Evolutionary conservation across 192 early-diverging fungal species (phyloP).

Genomic region (Podila minutissima): DNA sequence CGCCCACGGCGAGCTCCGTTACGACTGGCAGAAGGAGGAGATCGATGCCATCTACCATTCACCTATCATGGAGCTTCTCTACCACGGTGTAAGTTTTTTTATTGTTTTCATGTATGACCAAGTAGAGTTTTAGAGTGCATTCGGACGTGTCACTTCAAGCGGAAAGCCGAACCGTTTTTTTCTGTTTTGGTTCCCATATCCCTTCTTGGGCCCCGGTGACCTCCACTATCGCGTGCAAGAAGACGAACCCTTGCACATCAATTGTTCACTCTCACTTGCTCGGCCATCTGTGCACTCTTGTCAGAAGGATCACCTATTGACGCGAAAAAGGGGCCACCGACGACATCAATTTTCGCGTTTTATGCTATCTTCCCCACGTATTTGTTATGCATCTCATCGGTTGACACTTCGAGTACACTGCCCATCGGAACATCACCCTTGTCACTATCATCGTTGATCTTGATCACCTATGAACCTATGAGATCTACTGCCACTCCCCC

Average conservation of each 20-base stretch:
- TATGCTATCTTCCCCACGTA: no score
- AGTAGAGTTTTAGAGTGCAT: slow-evolving; percentile 1
- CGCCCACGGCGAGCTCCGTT: slow-evolving; percentile 60
- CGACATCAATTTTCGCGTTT: neutral
- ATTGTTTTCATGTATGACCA: slow-evolving; percentile 3
- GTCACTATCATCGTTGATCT: no score
- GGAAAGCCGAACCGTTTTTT: slow-evolving; percentile 40
- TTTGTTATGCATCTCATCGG: no score
- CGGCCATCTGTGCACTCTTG: no score
- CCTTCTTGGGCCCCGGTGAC: neutral
- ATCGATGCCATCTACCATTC: slow-evolving; percentile 80
- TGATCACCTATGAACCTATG: no score
- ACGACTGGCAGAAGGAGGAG: slow-evolving; percentile 79
- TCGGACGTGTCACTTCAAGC: slow-evolving; percentile 48
- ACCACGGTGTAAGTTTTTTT: slow-evolving; percentile 68
- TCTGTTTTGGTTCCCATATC: slow-evolving; percentile 3
- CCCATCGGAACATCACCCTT: no score
- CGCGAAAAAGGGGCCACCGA: no score
- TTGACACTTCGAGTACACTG: no score
- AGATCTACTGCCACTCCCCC: no score
- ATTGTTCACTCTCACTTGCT: no score
- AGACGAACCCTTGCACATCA: no score
- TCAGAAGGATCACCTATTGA: no score
- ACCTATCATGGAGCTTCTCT: slow-evolving; percentile 81
- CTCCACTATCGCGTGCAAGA: neutral